Base-by-base conservation (phyloP, 2,329 filamentous ascomycete genomes). In the Aspergillus chevalieri region DNA sequence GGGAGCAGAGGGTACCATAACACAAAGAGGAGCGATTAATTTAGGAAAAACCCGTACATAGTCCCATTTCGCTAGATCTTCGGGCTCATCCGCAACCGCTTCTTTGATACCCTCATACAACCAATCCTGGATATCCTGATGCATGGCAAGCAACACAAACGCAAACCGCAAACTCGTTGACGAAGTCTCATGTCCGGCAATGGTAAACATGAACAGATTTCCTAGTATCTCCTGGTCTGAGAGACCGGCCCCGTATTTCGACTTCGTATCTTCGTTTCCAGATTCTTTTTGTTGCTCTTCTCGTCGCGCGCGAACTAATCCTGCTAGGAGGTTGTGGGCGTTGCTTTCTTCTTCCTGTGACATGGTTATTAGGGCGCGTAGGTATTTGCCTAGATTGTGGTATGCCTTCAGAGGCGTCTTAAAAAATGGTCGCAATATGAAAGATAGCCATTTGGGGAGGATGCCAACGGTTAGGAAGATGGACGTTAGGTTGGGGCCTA, bases 131-230 rank as follows among this genome's bases (percentile, higher is more conserved):
- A 74, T 66, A 3, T 70, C 60, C 0, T 71, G 74, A 38, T 75
- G 53, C 0, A 68, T 65, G 2, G 77, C 75, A 1, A 80, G 64
- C 7, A 76, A 70, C 6, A 71, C 57, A 1, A 76, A 57, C 0
- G 68, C 61, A 46, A 70, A 78, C 1, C 68, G 66, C 5, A 78
- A 56, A 0, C 71, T 71, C 24, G 75, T 70, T 0, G 76, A 73
- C 0, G 75, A 76, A 0, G 76, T 78, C 50, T 80, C 77, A 49
- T 78, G 75, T 0, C 77, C 77, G 0, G 77, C 77, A 45, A 79
- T 65, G 44, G 74, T 77, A 52, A 78, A 69, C 1, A 74, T 62
- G 46, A 76, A 77, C 43, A 77, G 61, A 43, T 78, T 78, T 12
- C 76, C 74, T 38, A 74, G 73, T 5, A 80, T 72, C 50, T 80